Evolutionary conservation across 1,139 yeast genomes (phyloP).

Genomic region (Magnusiomyces suaveolens): DNA sequence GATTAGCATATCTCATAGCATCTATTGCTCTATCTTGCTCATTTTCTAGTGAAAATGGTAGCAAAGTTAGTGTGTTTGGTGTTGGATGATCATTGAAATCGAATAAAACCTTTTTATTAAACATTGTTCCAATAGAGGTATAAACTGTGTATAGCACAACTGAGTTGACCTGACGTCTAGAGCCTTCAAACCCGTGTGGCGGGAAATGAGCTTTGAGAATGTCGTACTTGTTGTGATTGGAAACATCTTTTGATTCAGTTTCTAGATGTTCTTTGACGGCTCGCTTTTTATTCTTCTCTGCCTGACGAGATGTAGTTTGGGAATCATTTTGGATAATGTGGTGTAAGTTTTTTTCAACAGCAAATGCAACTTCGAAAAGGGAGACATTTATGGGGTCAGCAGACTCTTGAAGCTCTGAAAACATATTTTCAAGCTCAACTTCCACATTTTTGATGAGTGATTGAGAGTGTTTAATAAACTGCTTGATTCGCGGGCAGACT

Average conservation of each 20-base stretch:
- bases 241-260: neutral
- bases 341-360: conserved; percentile 11
- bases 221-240: neutral
- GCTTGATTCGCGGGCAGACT: conserved; percentile 12
- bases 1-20: conserved; percentile 1
- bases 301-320: too few species aligned
- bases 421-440: conserved; percentile 10
- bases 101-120: conserved; percentile 11
- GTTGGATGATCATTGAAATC: conserved; percentile 8
- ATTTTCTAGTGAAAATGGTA: conserved; percentile 13
- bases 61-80: conserved; percentile 10
- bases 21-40: conserved; percentile 13
- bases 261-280: too few species aligned
- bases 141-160: conserved; percentile 14
- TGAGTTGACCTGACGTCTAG: conserved; percentile 6
- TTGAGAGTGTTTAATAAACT: conserved; percentile 7
- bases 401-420: conserved; percentile 13
- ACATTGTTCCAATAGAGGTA: conserved; percentile 13
- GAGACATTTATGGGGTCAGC: conserved; percentile 19
- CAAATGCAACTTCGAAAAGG: conserved; percentile 20
- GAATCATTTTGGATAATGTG: too few species aligned
- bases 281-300: too few species aligned
- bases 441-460: conserved; percentile 7
- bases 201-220: conserved; percentile 15
- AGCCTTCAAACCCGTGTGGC: conserved; percentile 10